Percentiles rank a stretch among this genome's conserved stretches.
phyloP scores from a whole-genome alignment of 768 basidiomycete species.

The Agrocybe pediades region DNA sequence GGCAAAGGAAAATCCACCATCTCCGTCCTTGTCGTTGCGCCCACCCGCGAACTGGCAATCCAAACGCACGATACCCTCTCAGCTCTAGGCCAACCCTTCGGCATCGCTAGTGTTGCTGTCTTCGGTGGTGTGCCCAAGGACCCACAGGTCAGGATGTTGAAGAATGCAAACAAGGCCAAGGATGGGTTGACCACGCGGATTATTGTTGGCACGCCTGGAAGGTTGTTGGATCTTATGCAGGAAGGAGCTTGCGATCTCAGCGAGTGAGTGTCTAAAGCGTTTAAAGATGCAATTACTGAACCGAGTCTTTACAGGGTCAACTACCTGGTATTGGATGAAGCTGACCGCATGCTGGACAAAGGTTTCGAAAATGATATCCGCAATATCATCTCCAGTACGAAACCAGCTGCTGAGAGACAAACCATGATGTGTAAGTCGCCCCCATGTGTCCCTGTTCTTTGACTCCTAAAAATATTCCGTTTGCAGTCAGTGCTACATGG shows the following conservation, averaged over 20 bases:
- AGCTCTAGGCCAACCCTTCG: slow-evolving; percentile 70
- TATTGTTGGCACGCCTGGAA: slow-evolving; percentile 94
- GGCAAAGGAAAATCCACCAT: slow-evolving; percentile 35
- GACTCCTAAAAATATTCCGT: neutral
- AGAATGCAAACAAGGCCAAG: slow-evolving; percentile 50
- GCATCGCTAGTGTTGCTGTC: slow-evolving; percentile 81
- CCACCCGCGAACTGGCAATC: slow-evolving; percentile 94
- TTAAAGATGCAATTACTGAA: slow-evolving; percentile 6
- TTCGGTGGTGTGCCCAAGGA: slow-evolving; percentile 96
- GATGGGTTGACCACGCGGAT: slow-evolving; percentile 62
- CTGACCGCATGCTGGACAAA: slow-evolving; percentile 97
- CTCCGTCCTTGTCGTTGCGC: slow-evolving; percentile 82
- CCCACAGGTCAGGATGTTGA: slow-evolving; percentile 72
- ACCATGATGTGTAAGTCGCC: slow-evolving; percentile 87
- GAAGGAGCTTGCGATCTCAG: slow-evolving; percentile 86
- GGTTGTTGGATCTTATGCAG: slow-evolving; percentile 89
- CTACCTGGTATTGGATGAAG: slow-evolving; percentile 96
- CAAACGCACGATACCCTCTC: slow-evolving; percentile 89
- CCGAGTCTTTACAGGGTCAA: slow-evolving; percentile 72
- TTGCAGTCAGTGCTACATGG: slow-evolving; percentile 95
- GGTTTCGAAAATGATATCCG: slow-evolving; percentile 99
- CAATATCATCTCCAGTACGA: slow-evolving; percentile 77
- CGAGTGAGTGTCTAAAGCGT: slow-evolving; percentile 44
- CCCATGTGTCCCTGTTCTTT: neutral
- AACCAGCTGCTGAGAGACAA: slow-evolving; percentile 72